These are phyloP conservation scores for Chimonanthus praecox DNA, from an alignment of 164 flowering plant genomes.

Conservation along the genomic window DNA sequence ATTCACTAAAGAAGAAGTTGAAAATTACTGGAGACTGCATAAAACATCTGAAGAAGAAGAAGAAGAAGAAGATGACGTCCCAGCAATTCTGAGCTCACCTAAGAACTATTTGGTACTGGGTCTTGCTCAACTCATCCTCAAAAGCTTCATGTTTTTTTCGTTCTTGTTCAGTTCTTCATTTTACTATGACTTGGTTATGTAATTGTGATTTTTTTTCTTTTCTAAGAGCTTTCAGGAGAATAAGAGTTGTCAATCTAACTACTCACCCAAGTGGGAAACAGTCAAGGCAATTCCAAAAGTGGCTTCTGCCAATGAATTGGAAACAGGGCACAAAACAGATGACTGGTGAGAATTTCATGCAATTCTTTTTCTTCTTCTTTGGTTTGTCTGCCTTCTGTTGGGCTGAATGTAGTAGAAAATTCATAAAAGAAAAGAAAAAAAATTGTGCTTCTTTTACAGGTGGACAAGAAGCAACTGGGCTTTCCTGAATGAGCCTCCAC, in stretches of 20 bases:
- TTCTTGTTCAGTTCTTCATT: too few species aligned
- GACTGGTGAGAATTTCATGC: slow-evolving; percentile 7
- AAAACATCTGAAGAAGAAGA: slow-evolving; percentile 4
- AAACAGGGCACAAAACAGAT: slow-evolving; percentile 5
- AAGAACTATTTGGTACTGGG: neutral
- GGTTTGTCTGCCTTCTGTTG: neutral
- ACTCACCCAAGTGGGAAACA: neutral
- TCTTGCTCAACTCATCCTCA: neutral
- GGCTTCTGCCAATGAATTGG: neutral
- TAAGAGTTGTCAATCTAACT: neutral
- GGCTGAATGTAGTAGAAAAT: neutral
- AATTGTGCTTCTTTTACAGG: slow-evolving; percentile 2
- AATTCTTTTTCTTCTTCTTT: neutral
- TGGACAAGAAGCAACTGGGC: slow-evolving; percentile 14
- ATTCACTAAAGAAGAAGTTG: slow-evolving; percentile 11
- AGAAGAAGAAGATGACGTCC: neutral
- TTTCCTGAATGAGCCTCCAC: slow-evolving; percentile 9
- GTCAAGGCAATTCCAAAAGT: neutral
- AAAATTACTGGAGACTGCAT: slow-evolving; percentile 5
- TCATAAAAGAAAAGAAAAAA: too few species aligned
- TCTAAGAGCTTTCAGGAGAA: neutral
- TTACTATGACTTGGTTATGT: too few species aligned
- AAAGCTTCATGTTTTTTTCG: neutral
- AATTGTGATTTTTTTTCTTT: neutral
- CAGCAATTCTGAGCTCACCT: neutral